Conservation (phyloP, 106 monocot genomes). For the Phalaenopsis aphrodite region DNA sequence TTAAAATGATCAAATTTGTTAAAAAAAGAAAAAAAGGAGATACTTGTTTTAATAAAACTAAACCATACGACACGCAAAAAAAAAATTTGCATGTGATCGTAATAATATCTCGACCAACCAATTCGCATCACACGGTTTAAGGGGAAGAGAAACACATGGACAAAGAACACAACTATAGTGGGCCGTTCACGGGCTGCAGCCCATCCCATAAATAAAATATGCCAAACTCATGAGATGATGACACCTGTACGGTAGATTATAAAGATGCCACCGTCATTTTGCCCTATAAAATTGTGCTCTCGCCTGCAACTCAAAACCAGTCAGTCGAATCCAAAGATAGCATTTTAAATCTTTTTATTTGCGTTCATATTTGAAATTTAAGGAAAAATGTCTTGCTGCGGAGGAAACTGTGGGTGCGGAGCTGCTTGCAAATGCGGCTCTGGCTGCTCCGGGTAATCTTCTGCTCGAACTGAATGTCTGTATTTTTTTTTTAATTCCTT, state of each 20-base stretch:
- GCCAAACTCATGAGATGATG: neutral
- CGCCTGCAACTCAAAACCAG: no score
- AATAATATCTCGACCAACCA: no score
- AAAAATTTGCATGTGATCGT: no score
- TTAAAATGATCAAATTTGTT: no score
- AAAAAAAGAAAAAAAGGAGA: no score
- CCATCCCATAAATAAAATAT: neutral
- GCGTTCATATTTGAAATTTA: neutral
- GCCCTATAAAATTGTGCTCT: slow-evolving; percentile 1
- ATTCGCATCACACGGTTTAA: no score
- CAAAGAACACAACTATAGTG: no score
- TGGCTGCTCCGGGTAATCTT: slow-evolving; percentile 39
- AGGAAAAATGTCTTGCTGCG: slow-evolving; percentile 46
- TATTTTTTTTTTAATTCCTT: neutral
- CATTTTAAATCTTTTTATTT: no score
- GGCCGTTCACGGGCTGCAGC: no score
- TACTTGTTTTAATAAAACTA: no score
- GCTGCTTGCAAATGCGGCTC: slow-evolving; percentile 47
- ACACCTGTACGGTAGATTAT: slow-evolving; percentile 9
- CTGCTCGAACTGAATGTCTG: neutral
- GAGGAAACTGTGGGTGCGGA: slow-evolving; percentile 59
- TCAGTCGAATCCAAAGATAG: neutral
- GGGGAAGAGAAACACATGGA: no score
- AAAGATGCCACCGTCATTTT: neutral
- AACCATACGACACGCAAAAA: no score